phyloP scores from a whole-genome alignment of 139 green algal species.

The Raphidocelis subcapitata region DNA sequence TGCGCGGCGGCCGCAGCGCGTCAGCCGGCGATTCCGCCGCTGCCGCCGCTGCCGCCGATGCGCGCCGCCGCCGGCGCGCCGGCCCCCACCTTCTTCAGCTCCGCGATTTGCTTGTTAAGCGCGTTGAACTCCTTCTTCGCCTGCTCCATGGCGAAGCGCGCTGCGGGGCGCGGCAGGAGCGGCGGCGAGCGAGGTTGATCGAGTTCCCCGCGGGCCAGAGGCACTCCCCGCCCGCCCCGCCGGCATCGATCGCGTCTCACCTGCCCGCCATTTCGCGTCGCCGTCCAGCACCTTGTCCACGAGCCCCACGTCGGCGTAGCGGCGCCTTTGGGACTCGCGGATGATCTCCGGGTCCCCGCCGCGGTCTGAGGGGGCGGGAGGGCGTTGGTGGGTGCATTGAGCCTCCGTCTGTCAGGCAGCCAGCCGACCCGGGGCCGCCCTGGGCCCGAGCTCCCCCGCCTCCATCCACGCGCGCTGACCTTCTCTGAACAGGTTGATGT shows the following conservation, averaged over 20 bases:
- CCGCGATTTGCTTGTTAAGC: conserved; percentile 87
- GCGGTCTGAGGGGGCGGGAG: conserved; percentile 70
- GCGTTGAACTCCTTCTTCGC: conserved; percentile 93
- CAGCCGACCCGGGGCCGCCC: background rate
- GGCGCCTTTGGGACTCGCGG: conserved; percentile 86
- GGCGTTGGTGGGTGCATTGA: background rate
- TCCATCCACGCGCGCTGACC: conserved; percentile 53
- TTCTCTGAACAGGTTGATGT: conserved; percentile 94
- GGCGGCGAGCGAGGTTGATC: background rate
- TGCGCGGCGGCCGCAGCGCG: too few relatives aligned
- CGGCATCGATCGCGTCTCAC: conserved; percentile 36
- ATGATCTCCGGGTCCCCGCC: conserved; percentile 94
- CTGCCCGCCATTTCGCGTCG: conserved; percentile 85
- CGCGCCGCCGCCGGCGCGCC: background rate
- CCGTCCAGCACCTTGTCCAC: conserved; percentile 94
- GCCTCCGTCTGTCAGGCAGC: background rate
- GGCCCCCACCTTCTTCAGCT: conserved; percentile 64
- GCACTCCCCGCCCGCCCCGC: background rate
- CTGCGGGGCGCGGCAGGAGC: conserved; percentile 58
- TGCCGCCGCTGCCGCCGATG: too few relatives aligned
- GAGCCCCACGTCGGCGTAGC: conserved; percentile 78
- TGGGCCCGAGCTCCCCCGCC: too few relatives aligned
- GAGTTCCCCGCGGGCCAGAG: background rate
- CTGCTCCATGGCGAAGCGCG: conserved; percentile 74
- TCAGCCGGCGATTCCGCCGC: too few relatives aligned